Base-by-base conservation (phyloP, 441 rosid genomes). In the Populus hybrid region DNA sequence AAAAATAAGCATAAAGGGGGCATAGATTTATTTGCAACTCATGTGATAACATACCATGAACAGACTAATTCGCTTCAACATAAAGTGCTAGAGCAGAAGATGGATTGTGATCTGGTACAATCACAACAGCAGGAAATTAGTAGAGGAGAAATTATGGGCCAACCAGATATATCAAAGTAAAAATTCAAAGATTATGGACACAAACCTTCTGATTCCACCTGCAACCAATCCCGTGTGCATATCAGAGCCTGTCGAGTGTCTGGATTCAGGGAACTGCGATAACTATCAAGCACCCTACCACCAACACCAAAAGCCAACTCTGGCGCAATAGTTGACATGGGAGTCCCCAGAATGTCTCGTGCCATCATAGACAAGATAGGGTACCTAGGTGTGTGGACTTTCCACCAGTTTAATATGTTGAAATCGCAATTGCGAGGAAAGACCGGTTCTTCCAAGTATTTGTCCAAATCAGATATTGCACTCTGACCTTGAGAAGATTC, bases 311-410 rank as follows among this genome's bases (percentile, higher is more conserved):
- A 93, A 23, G 87, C 84, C 11, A 83, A 85, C 42, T 92, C 94
- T 28, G 90, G 88, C 11, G 81, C 71, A 79, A 84, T 73, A 64
- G 89, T 93, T 46, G 97, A 92, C 90, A 95, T 88, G 0, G 98
- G 97, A 46, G 96, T 92, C 69, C 94, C 97, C 21, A 95, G 77
- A 77, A 95, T 87, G 79, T 95, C 98, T 20, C 96, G 93, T 16
- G 97, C 99, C 97, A 95, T 88, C 97, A 92, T 87, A 75, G 99
- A 93, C 86, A 95, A 79, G 50, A 93, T 83, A 71, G 99, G 97
- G 85, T 93, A 95, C 79, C 96, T 90, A 14, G 98, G 94, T 1
- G 98, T 91, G 84, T 95, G 98, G 68, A 93, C 99, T 76, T 89
- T 93, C 99, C 99, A 95, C 93, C 97, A 95, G 83, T 95, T 93